Percentiles rank a stretch among this genome's conserved stretches.
Conservation (phyloP, 257 asterid genomes). For the Przewalskia tangutica region DNA sequence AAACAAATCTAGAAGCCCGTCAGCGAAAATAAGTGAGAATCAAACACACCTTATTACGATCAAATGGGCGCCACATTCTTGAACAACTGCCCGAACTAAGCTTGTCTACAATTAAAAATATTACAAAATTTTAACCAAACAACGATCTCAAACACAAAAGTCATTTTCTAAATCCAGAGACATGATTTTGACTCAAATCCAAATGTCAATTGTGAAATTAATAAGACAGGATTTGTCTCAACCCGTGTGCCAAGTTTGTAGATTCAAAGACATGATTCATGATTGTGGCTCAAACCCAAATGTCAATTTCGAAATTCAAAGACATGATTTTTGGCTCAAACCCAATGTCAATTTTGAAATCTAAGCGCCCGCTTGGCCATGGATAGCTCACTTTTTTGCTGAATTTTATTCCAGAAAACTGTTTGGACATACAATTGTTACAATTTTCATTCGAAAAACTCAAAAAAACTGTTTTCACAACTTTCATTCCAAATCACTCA, state of each 20-base stretch:
- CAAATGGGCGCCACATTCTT: slow-evolving; percentile 79
- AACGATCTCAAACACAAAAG: background rate
- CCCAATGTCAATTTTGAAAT: background rate
- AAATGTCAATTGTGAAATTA: background rate
- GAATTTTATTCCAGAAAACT: too few relatives aligned
- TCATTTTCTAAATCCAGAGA: background rate
- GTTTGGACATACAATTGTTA: too few relatives aligned
- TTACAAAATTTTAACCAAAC: background rate
- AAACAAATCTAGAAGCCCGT: background rate
- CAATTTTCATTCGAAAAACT: too few relatives aligned
- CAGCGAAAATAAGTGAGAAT: background rate
- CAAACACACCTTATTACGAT: slow-evolving; percentile 52
- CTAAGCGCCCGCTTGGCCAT: too few relatives aligned
- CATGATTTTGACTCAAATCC: background rate
- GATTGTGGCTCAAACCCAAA: background rate
- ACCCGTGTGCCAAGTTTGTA: background rate
- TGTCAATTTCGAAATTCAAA: background rate
- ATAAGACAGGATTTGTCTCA: background rate
- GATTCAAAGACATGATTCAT: background rate
- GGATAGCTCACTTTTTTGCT: too few relatives aligned
- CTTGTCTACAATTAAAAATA: slow-evolving; percentile 52
- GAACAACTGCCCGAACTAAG: slow-evolving; percentile 95
- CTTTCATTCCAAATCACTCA: too few relatives aligned
- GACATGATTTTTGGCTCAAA: too few relatives aligned
- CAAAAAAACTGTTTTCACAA: too few relatives aligned